Evolutionary conservation across 2,329 filamentous ascomycete species (phyloP).

Genomic region (Arthrobotrys sinensis): DNA sequence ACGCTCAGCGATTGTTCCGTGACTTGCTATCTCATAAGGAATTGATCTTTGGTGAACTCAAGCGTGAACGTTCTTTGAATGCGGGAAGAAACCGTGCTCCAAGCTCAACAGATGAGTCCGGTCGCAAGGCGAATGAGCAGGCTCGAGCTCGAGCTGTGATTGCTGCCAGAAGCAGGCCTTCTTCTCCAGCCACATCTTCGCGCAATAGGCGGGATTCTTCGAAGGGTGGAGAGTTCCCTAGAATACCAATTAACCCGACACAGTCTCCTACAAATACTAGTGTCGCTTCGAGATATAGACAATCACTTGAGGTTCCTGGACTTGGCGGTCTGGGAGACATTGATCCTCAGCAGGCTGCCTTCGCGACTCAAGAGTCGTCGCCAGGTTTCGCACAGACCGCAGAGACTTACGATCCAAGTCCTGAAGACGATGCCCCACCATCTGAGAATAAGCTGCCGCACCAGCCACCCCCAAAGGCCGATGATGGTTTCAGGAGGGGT

Average conservation of each 20-base stretch:
- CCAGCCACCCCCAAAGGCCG: slow-evolving; percentile 63
- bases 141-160: slow-evolving; percentile 88
- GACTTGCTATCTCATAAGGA: slow-evolving; percentile 96
- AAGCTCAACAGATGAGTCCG: slow-evolving; percentile 90
- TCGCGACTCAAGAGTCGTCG: slow-evolving; percentile 70
- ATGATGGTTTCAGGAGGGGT: slow-evolving; percentile 42
- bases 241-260: slow-evolving; percentile 65
- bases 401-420: slow-evolving; percentile 63
- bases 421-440: slow-evolving; percentile 66
- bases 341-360: slow-evolving; percentile 64
- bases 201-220: slow-evolving; percentile 64
- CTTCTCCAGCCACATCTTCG: slow-evolving; percentile 77
- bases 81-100: slow-evolving; percentile 83
- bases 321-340: slow-evolving; percentile 47
- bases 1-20: slow-evolving; percentile 88
- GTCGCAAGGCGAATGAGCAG: slow-evolving; percentile 92
- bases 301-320: slow-evolving; percentile 53
- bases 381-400: slow-evolving; percentile 64
- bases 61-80: slow-evolving; percentile 83
- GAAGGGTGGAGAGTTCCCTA: slow-evolving; percentile 66
- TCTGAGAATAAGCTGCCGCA: slow-evolving; percentile 66
- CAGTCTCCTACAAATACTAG: slow-evolving; percentile 42
- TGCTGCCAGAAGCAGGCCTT: slow-evolving; percentile 80
- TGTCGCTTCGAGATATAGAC: slow-evolving; percentile 39
- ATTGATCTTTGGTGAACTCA: slow-evolving; percentile 93